Conservation (phyloP, 169 alveolate species). For the Plasmodium vinckei region DNA sequence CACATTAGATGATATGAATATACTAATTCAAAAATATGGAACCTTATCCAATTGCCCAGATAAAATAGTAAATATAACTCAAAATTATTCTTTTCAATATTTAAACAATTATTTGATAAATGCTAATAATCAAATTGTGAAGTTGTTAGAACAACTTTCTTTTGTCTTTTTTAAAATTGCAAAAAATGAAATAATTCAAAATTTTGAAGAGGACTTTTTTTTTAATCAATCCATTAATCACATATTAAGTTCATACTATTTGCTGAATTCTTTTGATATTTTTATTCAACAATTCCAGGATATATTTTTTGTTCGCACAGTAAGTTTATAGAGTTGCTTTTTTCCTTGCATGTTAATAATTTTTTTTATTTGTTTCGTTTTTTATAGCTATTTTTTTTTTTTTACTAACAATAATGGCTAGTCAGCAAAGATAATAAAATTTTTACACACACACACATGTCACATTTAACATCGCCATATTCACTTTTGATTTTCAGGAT, state of each 20-base stretch:
- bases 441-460: too few species aligned
- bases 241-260: slow-evolving; percentile 44
- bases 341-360: not conserved
- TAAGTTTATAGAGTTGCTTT: not conserved
- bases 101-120: slow-evolving; percentile 27
- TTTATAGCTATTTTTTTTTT: too few species aligned
- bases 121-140: slow-evolving; percentile 7
- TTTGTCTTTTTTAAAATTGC: slow-evolving; percentile 23
- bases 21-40: slow-evolving; percentile 58
- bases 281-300: slow-evolving; percentile 50
- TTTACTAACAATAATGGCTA: too few species aligned
- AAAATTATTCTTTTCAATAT: slow-evolving; percentile 27
- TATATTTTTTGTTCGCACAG: slow-evolving; percentile 22
- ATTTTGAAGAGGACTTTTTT: slow-evolving; percentile 20
- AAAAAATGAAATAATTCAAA: slow-evolving; percentile 13
- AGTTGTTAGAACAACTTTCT: slow-evolving; percentile 11
- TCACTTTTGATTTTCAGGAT: not conserved
- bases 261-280: slow-evolving; percentile 30
- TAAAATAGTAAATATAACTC: slow-evolving; percentile 4
- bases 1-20: slow-evolving; percentile 18
- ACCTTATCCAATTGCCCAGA: slow-evolving; percentile 11
- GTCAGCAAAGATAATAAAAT: too few species aligned
- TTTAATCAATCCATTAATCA: slow-evolving; percentile 18
- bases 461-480: too few species aligned
- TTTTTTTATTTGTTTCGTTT: too few species aligned